Percentiles rank a stretch among this genome's conserved stretches.
Conservation (phyloP, 78 protist species). For the Neovahlkampfia damariscottae region DNA sequence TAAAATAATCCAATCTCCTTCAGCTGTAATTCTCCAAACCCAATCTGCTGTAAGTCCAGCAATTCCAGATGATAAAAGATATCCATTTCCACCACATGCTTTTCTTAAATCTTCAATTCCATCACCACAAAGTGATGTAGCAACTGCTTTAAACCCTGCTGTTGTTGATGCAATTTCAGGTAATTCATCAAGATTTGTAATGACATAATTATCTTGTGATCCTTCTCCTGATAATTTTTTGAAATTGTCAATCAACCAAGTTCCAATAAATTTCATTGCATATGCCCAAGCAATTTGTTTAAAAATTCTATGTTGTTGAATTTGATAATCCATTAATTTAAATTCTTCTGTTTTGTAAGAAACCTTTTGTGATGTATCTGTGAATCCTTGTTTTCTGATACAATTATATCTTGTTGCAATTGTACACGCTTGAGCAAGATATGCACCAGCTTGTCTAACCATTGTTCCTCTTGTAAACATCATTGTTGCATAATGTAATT, state of each 20-base stretch:
- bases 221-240: background rate
- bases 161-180: constrained; percentile 56
- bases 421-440: constrained; percentile 18
- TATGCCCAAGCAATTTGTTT: constrained; percentile 19
- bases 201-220: background rate
- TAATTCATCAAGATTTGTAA: constrained; percentile 14
- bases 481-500: constrained; percentile 28
- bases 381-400: constrained; percentile 38
- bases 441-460: background rate
- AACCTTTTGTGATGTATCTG: background rate
- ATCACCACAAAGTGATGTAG: constrained; percentile 20
- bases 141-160: constrained; percentile 55
- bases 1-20: constrained; percentile 25
- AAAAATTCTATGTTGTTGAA: constrained; percentile 23
- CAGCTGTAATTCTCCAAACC: constrained; percentile 17
- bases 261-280: constrained; percentile 16
- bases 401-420: constrained; percentile 49
- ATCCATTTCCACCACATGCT: constrained; percentile 77
- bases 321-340: constrained; percentile 31
- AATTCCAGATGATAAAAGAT: constrained; percentile 15
- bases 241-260: background rate
- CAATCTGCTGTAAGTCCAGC: constrained; percentile 10
- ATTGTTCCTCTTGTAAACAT: background rate
- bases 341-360: background rate
- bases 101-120: constrained; percentile 46